A percentile compares a stretch with the other conserved stretches of the same genome.
These are phyloP conservation scores for Aspergillus sparsus DNA, from an alignment of 495 filamentous ascomycete species.

Conservation along the genomic window DNA sequence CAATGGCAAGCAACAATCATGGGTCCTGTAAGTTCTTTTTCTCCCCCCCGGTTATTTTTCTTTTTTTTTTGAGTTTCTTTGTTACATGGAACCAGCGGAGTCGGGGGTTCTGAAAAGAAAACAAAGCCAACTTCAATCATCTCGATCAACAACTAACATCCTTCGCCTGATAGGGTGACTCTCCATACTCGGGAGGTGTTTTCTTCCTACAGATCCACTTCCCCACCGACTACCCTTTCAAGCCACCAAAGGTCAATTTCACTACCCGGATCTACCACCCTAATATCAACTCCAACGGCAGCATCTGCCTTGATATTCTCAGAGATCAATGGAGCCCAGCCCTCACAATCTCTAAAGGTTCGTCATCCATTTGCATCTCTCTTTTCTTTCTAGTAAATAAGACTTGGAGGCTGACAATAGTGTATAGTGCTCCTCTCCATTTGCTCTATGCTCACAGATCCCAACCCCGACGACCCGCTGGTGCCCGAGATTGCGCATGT, in stretches of 20 bases:
- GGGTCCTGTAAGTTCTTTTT: slow-evolving; percentile 80
- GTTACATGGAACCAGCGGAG: neutral
- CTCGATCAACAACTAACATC: slow-evolving; percentile 22
- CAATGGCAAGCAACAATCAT: slow-evolving; percentile 99
- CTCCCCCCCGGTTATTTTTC: too few species aligned
- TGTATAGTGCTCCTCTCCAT: slow-evolving; percentile 87
- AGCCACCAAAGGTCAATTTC: slow-evolving; percentile 99
- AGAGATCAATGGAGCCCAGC: slow-evolving; percentile 99
- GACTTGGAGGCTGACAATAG: slow-evolving; percentile 22
- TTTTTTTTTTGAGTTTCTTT: slow-evolving; percentile 2
- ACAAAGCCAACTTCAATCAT: neutral
- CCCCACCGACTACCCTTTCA: slow-evolving; percentile 99
- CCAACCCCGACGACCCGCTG: slow-evolving; percentile 97
- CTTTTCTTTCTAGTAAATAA: neutral
- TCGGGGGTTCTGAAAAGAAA: neutral
- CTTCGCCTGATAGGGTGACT: slow-evolving; percentile 65
- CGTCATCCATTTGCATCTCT: slow-evolving; percentile 21
- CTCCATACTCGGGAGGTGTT: slow-evolving; percentile 93
- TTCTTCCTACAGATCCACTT: slow-evolving; percentile 99
- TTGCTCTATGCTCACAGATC: slow-evolving; percentile 99
- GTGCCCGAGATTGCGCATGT: slow-evolving; percentile 99
- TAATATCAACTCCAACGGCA: slow-evolving; percentile 99
- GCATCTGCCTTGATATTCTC: slow-evolving; percentile 97
- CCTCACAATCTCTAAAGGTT: slow-evolving; percentile 97
- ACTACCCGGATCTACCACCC: slow-evolving; percentile 99